Evolutionary conservation across 148 eudicot genomes (phyloP), one percentile per base, ranked within the genome.

Genomic region (Nyssa sinensis): DNA sequence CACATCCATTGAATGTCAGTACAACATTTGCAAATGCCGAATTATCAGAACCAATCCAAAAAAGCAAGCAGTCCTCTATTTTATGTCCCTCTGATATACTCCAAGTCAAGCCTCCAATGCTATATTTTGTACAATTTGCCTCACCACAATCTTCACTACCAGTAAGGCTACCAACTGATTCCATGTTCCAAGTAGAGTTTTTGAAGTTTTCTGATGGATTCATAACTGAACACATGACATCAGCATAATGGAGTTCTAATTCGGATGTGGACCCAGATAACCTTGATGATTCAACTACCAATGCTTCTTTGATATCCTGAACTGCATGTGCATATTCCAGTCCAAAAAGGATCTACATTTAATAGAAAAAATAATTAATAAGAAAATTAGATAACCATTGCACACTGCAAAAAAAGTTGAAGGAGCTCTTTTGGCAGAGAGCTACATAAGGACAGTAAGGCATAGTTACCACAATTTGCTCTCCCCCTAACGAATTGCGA

Each of bases 31-130:
- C 87, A 77, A 92, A 92, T 44, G 98, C 97, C 69, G 96, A 51
- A 85, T 90, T 85, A 65, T 92, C 94, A 58, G 81, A 71, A 27
- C 98, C 97, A 73, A 95, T 84, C 97, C 96, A 95, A 79, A 83
- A 86, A 74, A 95, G 67, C 75, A 84, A 77, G 81, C 79, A 95
- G 51, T 95, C 96, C 77, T 89, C 91, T 75, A 95, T 84, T 76
- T 35, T 83, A 60, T 59, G 83, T 65, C 82, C 86, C 70, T 65
- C 65, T 4, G 91, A 86, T 71, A 92, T 71, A 68, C 68, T 78
- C 98, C 97, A 95, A 39, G 84, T 74, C 86, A 95, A 80, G 62
- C 98, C 98, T 62, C 96, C 96, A 62, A 86, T 86, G 69, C 79
- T 83, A 77, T 81, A 89, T 69, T 62, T 78, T 72, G 41, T 73